These are phyloP conservation scores for Mariannaea elegans DNA, from an alignment of 2,329 filamentous ascomycete species.

Conservation along the genomic window DNA sequence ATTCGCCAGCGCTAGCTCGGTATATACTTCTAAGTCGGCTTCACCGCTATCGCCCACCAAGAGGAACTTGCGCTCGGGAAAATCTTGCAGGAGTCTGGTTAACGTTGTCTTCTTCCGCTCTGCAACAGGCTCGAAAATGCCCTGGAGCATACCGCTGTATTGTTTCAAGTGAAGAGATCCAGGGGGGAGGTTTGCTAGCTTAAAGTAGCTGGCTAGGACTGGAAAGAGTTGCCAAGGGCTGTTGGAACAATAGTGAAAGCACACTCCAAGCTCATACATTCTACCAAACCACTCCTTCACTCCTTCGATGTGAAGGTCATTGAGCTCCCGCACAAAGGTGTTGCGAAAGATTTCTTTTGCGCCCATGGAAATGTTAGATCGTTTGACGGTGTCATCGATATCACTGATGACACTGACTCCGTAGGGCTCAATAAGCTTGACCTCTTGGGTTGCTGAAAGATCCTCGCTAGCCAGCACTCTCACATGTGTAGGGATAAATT, in stretches of 20 bases:
- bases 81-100: constrained; percentile 86
- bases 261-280: constrained; percentile 82
- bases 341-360: constrained; percentile 96
- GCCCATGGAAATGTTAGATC: constrained; percentile 87
- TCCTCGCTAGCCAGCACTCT: constrained; percentile 86
- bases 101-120: constrained; percentile 92
- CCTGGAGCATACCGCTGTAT: constrained; percentile 96
- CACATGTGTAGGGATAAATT: constrained; percentile 91
- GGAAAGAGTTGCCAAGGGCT: constrained; percentile 98
- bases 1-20: constrained; percentile 86
- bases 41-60: constrained; percentile 96
- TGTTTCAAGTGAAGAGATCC: constrained; percentile 96
- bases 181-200: constrained; percentile 78
- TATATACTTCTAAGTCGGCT: constrained; percentile 96
- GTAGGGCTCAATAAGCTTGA: constrained; percentile 77
- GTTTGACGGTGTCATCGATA: constrained; percentile 97
- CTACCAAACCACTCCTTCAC: constrained; percentile 89
- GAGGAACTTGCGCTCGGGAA: constrained; percentile 88
- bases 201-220: constrained; percentile 85
- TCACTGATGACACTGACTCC: constrained; percentile 96
- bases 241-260: constrained; percentile 98
- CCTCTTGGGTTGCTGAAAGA: constrained; percentile 80
- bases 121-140: constrained; percentile 96
- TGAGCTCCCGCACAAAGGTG: constrained; percentile 88
- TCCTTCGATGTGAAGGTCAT: constrained; percentile 83